Evolutionary conservation across 2,329 filamentous ascomycete genomes (phyloP).

Genomic region (Tolypocladium inflatum): DNA sequence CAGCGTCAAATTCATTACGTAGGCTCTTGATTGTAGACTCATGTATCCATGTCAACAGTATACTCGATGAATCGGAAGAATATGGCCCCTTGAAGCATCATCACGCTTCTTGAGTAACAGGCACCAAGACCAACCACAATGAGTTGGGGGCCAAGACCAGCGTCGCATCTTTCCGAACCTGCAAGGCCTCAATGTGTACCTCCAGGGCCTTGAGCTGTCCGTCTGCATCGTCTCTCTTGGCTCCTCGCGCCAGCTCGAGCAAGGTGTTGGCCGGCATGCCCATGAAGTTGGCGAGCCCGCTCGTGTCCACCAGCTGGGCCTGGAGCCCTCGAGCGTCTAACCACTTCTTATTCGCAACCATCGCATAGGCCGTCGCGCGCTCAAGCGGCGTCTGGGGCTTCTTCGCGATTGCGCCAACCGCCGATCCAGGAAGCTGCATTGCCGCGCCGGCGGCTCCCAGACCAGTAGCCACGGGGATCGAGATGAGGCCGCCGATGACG

Average conservation of each 20-base stretch:
- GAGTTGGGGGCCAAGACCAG: slow-evolving; percentile 17
- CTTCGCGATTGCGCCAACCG: slow-evolving; percentile 21
- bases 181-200: slow-evolving; percentile 17
- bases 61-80: too few relatives aligned
- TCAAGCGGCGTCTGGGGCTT: slow-evolving; percentile 31
- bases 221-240: slow-evolving; percentile 8
- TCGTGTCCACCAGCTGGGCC: slow-evolving; percentile 24
- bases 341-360: slow-evolving; percentile 34
- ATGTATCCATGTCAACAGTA: too few relatives aligned
- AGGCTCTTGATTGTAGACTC: too few relatives aligned
- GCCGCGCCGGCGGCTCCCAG: slow-evolving; percentile 24
- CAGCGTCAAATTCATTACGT: too few relatives aligned
- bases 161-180: slow-evolving; percentile 13
- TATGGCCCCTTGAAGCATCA: too few relatives aligned
- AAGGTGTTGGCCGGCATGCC: slow-evolving; percentile 25
- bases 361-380: slow-evolving; percentile 29
- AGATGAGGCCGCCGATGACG: slow-evolving; percentile 26
- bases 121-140: slow-evolving; percentile 25
- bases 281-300: slow-evolving; percentile 17
- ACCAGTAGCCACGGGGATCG: slow-evolving; percentile 27
- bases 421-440: slow-evolving; percentile 21
- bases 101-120: not conserved
- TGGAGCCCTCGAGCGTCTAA: slow-evolving; percentile 26
- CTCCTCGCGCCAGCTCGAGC: slow-evolving; percentile 23
- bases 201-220: slow-evolving; percentile 15